Conservation (phyloP, 495 filamentous ascomycete species). For the Extremus antarcticus region DNA sequence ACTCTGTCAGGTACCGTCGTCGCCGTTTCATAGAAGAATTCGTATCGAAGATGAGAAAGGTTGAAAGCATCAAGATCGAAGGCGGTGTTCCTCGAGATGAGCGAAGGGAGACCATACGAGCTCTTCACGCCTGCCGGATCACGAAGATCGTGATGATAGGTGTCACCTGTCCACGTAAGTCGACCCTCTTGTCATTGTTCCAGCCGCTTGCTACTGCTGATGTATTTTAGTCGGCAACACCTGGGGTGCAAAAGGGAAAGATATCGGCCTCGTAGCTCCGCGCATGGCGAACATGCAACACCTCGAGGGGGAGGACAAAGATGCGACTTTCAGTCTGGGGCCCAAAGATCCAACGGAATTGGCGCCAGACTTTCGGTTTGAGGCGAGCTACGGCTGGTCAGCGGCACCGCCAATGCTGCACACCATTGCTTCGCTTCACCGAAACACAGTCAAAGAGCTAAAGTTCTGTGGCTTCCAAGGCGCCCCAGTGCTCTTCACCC, state of each 20-base stretch:
- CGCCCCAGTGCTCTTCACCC: slow-evolving; percentile 16
- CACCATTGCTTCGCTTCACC: slow-evolving; percentile 23
- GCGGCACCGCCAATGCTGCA: slow-evolving; percentile 24
- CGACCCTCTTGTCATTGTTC: neutral
- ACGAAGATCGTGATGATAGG: slow-evolving; percentile 28
- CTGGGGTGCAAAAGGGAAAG: slow-evolving; percentile 21
- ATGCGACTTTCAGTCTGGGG: slow-evolving; percentile 5
- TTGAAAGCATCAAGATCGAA: slow-evolving; percentile 29
- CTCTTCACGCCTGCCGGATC: slow-evolving; percentile 23
- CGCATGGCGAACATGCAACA: slow-evolving; percentile 1
- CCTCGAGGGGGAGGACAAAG: slow-evolving; percentile 23
- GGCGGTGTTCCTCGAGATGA: slow-evolving; percentile 30
- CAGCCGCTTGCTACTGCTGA: neutral
- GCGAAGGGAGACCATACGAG: slow-evolving; percentile 27
- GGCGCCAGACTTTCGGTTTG: slow-evolving; percentile 15
- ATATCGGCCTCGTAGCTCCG: slow-evolving; percentile 15
- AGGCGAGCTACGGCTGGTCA: slow-evolving; percentile 24
- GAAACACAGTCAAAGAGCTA: slow-evolving; percentile 24
- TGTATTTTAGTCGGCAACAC: slow-evolving; percentile 23
- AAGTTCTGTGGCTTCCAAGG: slow-evolving; percentile 30
- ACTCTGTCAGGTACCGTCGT: slow-evolving; percentile 14
- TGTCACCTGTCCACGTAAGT: slow-evolving; percentile 12
- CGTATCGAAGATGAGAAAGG: slow-evolving; percentile 23
- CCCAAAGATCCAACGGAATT: neutral
- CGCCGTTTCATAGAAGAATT: slow-evolving; percentile 27